phyloP scores from a whole-genome alignment of 805 yeast species.

The Sugiyamaella lignohabitans region DNA sequence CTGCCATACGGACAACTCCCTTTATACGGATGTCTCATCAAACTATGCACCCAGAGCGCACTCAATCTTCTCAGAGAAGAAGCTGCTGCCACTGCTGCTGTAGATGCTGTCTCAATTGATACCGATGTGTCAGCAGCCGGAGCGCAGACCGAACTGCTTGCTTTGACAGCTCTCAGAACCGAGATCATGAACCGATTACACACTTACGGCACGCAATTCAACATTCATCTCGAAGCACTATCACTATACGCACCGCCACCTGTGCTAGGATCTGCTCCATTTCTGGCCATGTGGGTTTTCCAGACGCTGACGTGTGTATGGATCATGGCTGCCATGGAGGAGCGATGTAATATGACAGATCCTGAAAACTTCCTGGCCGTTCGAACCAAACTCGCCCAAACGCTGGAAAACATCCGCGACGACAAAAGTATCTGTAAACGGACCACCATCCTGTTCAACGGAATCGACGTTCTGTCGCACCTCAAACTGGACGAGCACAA shows the following conservation, averaged over 20 bases:
- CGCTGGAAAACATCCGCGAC: neutral
- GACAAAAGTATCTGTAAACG: neutral
- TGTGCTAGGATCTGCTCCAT: conserved; percentile 5
- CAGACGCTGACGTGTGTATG: conserved; percentile 9
- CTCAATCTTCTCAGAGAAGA: neutral
- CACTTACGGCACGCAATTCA: neutral
- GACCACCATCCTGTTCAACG: neutral
- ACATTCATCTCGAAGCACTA: neutral
- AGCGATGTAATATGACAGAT: neutral
- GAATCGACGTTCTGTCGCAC: neutral
- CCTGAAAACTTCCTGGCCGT: neutral
- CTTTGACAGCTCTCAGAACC: neutral
- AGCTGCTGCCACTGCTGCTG: neutral
- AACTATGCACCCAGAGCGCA: neutral
- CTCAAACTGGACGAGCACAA: neutral
- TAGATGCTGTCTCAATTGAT: too few species aligned
- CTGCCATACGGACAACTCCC: conserved; percentile 5
- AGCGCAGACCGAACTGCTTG: neutral
- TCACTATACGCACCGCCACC: neutral
- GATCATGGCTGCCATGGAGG: neutral
- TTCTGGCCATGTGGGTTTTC: conserved; percentile 5
- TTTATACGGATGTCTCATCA: neutral
- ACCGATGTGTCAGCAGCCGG: neutral
- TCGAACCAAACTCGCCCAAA: neutral
- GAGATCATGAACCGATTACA: neutral